These are phyloP conservation scores for Pestalotiopsis sp. DNA, from an alignment of 2,329 filamentous ascomycete species.

Conservation along the genomic window DNA sequence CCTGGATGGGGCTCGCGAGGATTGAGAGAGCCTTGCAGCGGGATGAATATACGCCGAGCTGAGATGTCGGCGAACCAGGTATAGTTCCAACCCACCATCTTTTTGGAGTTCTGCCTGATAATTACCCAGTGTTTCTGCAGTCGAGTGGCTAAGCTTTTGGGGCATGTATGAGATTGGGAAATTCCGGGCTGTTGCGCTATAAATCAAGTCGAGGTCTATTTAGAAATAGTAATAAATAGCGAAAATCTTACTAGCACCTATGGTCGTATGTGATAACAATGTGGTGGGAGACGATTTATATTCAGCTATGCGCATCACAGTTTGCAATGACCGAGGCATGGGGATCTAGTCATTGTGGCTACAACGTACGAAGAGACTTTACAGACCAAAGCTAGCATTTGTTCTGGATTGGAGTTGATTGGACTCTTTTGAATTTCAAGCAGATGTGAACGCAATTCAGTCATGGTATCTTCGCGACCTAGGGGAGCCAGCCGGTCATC, in stretches of 20 bases:
- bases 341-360: too few relatives aligned
- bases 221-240: neutral
- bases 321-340: too few relatives aligned
- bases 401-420: neutral
- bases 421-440: neutral
- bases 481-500: neutral
- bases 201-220: neutral
- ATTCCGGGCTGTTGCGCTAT: neutral
- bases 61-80: neutral
- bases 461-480: conserved; percentile 10
- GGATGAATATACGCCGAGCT: neutral
- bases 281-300: too few relatives aligned
- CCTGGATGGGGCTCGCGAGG: too few relatives aligned
- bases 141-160: neutral
- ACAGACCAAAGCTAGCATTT: too few relatives aligned
- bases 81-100: neutral
- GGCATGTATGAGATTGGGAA: neutral
- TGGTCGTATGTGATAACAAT: too few relatives aligned
- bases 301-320: too few relatives aligned
- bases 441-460: neutral
- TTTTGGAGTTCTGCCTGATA: neutral
- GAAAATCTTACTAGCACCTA: neutral
- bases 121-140: neutral
- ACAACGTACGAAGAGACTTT: too few relatives aligned
- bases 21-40: too few relatives aligned